These are phyloP conservation scores for Takashimella koratensis DNA, from an alignment of 1,284 basidiomycete species.

Conservation along the genomic window DNA sequence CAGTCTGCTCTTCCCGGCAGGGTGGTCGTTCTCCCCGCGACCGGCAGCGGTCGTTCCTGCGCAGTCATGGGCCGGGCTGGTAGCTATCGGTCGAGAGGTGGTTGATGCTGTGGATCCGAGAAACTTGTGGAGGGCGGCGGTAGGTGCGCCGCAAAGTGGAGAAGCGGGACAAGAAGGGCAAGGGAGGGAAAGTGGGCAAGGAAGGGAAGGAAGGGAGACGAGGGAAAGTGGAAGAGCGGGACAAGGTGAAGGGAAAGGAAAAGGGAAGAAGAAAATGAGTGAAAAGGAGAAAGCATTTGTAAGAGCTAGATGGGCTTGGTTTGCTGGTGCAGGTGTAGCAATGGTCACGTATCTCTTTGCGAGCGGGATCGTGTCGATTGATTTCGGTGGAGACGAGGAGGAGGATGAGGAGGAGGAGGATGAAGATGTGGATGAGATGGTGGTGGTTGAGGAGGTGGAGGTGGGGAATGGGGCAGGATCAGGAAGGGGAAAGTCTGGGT, in stretches of 20 bases:
- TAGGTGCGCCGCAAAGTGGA: too few species aligned
- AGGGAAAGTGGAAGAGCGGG: neutral
- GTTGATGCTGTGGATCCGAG: too few species aligned
- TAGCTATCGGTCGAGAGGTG: too few species aligned
- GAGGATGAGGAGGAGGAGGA: slow-evolving; percentile 22
- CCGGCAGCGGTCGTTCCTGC: slow-evolving; percentile 1
- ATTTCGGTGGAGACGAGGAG: slow-evolving; percentile 23
- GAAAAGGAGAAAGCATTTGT: slow-evolving; percentile 28
- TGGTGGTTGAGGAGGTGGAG: neutral
- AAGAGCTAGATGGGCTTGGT: slow-evolving; percentile 40
- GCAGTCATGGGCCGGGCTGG: neutral
- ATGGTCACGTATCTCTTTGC: slow-evolving; percentile 39
- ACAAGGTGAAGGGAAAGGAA: too few species aligned
- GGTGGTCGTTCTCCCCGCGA: slow-evolving; percentile 8
- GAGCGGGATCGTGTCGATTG: slow-evolving; percentile 33
- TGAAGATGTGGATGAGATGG: slow-evolving; percentile 10
- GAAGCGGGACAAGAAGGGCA: neutral
- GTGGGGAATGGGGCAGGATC: neutral
- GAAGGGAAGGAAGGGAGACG: neutral
- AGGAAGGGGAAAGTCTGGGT: neutral
- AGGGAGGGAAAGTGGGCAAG: neutral
- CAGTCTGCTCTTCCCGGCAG: slow-evolving; percentile 19
- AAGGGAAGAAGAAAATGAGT: slow-evolving; percentile 13
- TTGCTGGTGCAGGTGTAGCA: slow-evolving; percentile 28
- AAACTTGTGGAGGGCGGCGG: too few species aligned